Evolutionary conservation across 345 rosid species (phyloP), one percentile per base, ranked within the genome.

Genomic region (Trapa incisa): DNA sequence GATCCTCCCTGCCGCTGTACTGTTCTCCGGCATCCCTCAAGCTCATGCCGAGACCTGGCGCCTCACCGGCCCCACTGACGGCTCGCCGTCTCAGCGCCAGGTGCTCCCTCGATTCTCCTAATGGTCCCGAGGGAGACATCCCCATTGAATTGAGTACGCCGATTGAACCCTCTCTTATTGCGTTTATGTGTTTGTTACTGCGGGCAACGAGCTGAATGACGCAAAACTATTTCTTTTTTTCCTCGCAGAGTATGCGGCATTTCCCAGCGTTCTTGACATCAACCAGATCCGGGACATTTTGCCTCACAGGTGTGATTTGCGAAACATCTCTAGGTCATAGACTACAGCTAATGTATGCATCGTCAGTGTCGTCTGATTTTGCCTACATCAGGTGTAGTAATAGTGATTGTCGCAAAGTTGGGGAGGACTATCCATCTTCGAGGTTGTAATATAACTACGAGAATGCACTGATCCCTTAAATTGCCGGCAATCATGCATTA

Each of bases 201-300:
- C 11, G 70, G 68, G 17, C 38, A 22, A 10, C 45, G 10, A 42
- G 53, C 45, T 29, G 53, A 13, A 17, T 66, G 60, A 45, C 13
- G 22, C 35, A 53, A 1, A 38, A 3, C 43, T 68, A 7, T 68
- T 29, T 8, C 43, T 41, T 13, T 67, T 56, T 52, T 43, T 35
- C 61, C 32, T 33, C 66, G 50, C 80, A 87, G 93, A 76, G 65
- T 87, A 74, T 72, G 71, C 83, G n/a, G 88, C 94, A 47, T 87
- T 75, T 75, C 94, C 90, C 60, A 80, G 83, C 32, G 96, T 94
- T 73, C 82, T 94, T 91, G 96, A 94, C 68, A 86, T 91, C 56
- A 91, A 94, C 73, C 84, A 86, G 88, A 91, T 94, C 71, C 86
- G 79, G 70, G 91, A 91, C 65, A 87, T 94, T 75, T 77, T 94